Evolutionary conservation across 164 flowering plant species (phyloP).

Genomic region (Macadamia tetraphylla): DNA sequence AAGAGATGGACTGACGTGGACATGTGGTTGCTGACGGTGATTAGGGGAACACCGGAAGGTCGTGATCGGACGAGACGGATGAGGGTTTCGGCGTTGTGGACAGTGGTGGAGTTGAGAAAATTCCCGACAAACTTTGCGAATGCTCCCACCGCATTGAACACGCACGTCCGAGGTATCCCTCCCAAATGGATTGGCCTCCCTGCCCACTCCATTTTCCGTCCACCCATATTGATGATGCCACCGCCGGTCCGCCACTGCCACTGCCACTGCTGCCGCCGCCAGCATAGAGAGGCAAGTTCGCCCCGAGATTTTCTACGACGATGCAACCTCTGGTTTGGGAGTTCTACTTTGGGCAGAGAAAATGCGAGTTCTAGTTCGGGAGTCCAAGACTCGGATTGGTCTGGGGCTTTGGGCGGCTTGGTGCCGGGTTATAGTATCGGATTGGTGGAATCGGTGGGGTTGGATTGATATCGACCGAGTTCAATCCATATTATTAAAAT

Average conservation of each 20-base stretch:
- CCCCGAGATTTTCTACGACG: no score
- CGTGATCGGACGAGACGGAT: conserved; percentile 50
- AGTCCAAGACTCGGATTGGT: no score
- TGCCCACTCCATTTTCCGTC: conserved; percentile 62
- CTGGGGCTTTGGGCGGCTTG: no score
- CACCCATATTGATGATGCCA: conserved; percentile 3
- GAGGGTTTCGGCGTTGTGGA: conserved; percentile 60
- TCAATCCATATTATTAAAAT: no score
- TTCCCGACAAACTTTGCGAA: conserved; percentile 47
- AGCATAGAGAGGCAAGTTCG: not conserved
- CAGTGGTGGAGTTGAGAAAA: conserved; percentile 52
- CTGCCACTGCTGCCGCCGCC: not conserved
- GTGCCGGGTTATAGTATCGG: no score
- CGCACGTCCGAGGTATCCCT: conserved; percentile 55
- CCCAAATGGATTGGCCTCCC: conserved; percentile 37
- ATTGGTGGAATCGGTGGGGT: no score
- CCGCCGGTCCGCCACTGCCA: no score
- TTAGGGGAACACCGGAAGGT: conserved; percentile 62
- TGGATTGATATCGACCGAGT: no score
- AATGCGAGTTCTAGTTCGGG: no score
- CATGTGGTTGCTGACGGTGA: conserved; percentile 89
- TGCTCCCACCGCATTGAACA: conserved; percentile 53
- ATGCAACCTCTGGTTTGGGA: no score
- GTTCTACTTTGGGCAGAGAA: no score
- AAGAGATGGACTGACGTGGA: conserved; percentile 46